Conservation (phyloP, 306 rosid genomes). For the Acacia acuminata region DNA sequence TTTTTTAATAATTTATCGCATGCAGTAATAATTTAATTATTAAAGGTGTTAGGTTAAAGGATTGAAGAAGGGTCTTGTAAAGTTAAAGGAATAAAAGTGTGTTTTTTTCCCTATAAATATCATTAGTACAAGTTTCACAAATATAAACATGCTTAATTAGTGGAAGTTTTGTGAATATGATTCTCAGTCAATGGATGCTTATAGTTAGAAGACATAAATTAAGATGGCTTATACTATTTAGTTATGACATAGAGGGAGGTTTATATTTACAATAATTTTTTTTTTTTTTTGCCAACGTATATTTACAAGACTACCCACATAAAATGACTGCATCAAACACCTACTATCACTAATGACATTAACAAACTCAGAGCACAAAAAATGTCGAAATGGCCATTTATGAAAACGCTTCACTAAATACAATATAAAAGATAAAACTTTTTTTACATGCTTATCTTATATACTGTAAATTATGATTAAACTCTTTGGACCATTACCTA, state of each 20-base stretch:
- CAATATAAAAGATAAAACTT: constrained; percentile 45
- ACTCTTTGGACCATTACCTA: constrained; percentile 34
- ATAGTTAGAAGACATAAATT: background rate
- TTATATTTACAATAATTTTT: background rate
- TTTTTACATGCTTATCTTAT: too few relatives aligned
- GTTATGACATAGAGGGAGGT: too few relatives aligned
- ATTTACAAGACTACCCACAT: background rate
- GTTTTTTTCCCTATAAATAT: too few relatives aligned
- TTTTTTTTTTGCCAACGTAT: too few relatives aligned
- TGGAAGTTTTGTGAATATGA: too few relatives aligned
- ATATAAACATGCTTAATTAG: background rate
- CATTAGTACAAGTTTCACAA: background rate
- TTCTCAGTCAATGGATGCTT: too few relatives aligned
- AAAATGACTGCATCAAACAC: background rate
- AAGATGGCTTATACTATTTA: background rate
- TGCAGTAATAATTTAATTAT: too few relatives aligned
- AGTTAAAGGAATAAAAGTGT: background rate
- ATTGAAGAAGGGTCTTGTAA: too few relatives aligned
- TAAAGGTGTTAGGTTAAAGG: too few relatives aligned
- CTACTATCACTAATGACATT: background rate
- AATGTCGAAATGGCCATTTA: constrained; percentile 59
- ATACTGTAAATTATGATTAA: too few relatives aligned
- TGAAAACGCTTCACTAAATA: constrained; percentile 64
- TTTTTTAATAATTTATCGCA: too few relatives aligned
- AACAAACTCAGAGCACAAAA: constrained; percentile 10